Base-by-base conservation (phyloP, 2,329 filamentous ascomycete genomes). In the Neoascochyta sp. region DNA sequence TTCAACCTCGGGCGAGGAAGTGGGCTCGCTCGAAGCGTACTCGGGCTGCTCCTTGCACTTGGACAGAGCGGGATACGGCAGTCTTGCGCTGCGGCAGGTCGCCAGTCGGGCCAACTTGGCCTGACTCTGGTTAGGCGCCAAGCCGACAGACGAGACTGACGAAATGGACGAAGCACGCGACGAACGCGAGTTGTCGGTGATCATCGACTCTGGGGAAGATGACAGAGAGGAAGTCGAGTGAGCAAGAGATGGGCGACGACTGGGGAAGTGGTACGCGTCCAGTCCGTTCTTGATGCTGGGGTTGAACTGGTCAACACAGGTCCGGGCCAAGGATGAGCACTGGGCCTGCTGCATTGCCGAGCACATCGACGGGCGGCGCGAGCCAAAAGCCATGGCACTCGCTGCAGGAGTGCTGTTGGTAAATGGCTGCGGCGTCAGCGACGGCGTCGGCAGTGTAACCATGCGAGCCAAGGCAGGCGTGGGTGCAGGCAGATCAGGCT, bases 131-230 rank as follows among this genome's bases (percentile, higher is more conserved):
- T 64, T 63, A 61, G 76, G 57, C 74, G 72, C 62, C 73, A 76
- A 56, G 40, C 64, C 60, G 38, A 54, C 57, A 41, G 70, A 72
- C 26, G 69, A 71, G 45, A 71, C 61, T 26, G 71, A 74, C 29
- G 70, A 73, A 43, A 73, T 75, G 31, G 71, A 75, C 7, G 72
- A 74, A 17, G 72, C 68, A 41, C 70, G 69, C 21, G 71, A 74
- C 34, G 74, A 75, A 37, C 75, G 64, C 9, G 74, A 76, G 32
- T 68, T 68, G 53, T 81, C 77, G 16, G 76, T 79, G 19, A 79
- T 60, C 71, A 80, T 76, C 18, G 77, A 80, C 42, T 80, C 76
- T n/a, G 78, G 77, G 60, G 69, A 74, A 4, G 74, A 77, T 15
- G 68, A 66, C 13, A 72, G 71, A 16, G 57, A 72, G 34, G 69